phyloP scores from a whole-genome alignment of 352 stramenopile genomes.

The Thraustochytrium striatum region DNA sequence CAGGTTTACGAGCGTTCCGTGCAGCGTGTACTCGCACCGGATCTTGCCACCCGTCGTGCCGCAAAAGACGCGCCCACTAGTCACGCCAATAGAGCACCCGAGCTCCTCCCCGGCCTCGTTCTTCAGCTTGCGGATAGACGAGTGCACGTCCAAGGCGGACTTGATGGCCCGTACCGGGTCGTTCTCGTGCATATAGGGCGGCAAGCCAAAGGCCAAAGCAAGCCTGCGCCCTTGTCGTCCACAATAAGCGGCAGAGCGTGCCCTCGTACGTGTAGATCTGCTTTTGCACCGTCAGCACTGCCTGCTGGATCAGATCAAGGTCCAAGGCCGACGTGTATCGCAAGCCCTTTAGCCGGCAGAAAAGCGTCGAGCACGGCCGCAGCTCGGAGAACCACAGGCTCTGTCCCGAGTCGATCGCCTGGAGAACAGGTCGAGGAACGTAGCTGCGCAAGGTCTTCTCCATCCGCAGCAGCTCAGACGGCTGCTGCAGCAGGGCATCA shows the following conservation, averaged over 20 bases:
- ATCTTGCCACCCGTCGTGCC: slow-evolving; percentile 82
- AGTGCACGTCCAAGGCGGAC: slow-evolving; percentile 73
- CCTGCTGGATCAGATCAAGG: slow-evolving; percentile 56
- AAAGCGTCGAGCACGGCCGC: slow-evolving; percentile 44
- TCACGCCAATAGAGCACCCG: slow-evolving; percentile 69
- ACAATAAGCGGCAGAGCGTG: slow-evolving; percentile 91
- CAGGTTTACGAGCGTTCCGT: slow-evolving; percentile 87
- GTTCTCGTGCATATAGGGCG: slow-evolving; percentile 83
- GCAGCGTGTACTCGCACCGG: slow-evolving; percentile 83
- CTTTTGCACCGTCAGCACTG: slow-evolving; percentile 70
- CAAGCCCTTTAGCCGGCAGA: slow-evolving; percentile 40
- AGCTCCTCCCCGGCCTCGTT: neutral
- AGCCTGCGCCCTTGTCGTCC: slow-evolving; percentile 86
- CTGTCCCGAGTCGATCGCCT: slow-evolving; percentile 37
- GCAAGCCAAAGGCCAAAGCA: slow-evolving; percentile 81
- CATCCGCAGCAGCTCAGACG: neutral
- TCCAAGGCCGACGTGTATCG: slow-evolving; percentile 46
- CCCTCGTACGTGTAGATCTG: slow-evolving; percentile 88
- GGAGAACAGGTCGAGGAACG: slow-evolving; percentile 39
- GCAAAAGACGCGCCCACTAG: slow-evolving; percentile 79
- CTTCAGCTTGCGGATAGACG: neutral
- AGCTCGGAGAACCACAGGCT: slow-evolving; percentile 47
- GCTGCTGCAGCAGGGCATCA: neutral
- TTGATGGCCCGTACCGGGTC: slow-evolving; percentile 82
- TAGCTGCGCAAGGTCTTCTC: slow-evolving; percentile 20